phyloP scores from a whole-genome alignment of 2,329 filamentous ascomycete genomes.

The Cordyceps tenuipes region DNA sequence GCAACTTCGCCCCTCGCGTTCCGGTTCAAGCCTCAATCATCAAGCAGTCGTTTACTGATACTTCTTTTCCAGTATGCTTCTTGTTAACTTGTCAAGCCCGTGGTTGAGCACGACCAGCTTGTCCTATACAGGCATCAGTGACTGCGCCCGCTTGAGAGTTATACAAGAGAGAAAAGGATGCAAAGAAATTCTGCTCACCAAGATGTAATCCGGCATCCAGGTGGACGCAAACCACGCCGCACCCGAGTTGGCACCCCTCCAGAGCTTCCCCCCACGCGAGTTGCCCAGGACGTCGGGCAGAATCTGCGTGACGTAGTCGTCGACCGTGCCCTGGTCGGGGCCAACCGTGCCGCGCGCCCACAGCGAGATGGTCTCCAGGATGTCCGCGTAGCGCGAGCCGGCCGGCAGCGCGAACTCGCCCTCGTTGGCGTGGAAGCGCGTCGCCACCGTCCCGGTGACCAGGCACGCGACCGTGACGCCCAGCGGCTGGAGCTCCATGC shows the following conservation, averaged over 20 bases:
- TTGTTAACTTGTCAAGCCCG: neutral
- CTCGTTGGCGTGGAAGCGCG: slow-evolving; percentile 2
- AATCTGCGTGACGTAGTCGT: slow-evolving; percentile 6
- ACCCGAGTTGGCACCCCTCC: slow-evolving; percentile 1
- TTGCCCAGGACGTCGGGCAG: neutral
- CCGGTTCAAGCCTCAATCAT: too few relatives aligned
- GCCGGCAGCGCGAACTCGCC: neutral
- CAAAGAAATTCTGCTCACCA: neutral
- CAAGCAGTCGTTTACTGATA: neutral
- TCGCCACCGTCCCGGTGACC: slow-evolving; percentile 3
- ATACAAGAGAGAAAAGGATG: neutral
- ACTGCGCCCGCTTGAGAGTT: neutral
- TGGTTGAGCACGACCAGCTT: slow-evolving; percentile 2
- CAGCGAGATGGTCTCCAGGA: neutral
- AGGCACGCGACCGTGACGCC: slow-evolving; percentile 11
- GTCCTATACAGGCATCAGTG: neutral
- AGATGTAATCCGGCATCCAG: slow-evolving; percentile 1
- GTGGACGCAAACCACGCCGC: neutral
- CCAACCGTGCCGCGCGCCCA: slow-evolving; percentile 4
- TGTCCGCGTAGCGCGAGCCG: neutral
- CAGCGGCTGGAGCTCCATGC: slow-evolving; percentile 9
- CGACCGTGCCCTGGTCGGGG: slow-evolving; percentile 1
- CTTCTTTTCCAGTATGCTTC: neutral
- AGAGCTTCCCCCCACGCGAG: slow-evolving; percentile 1
- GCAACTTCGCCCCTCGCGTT: neutral